phyloP scores from a whole-genome alignment of 345 rosid genomes.

The Turnera subulata region DNA sequence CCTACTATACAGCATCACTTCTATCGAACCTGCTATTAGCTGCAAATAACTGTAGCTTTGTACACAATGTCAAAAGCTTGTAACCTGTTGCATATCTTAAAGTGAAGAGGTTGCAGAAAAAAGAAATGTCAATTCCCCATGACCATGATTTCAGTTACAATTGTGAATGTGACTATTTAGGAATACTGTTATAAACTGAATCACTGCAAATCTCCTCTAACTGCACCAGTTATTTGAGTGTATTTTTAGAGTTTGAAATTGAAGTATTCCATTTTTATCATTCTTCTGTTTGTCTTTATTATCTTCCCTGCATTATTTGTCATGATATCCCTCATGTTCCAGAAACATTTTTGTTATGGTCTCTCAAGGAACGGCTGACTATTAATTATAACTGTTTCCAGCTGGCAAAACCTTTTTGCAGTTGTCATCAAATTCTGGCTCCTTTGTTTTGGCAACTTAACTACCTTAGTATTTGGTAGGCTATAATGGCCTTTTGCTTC shows the following conservation, averaged over 20 bases:
- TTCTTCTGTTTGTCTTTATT: background rate
- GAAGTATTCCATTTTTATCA: no score
- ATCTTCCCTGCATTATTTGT: background rate
- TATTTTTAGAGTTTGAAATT: no score
- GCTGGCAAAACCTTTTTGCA: background rate
- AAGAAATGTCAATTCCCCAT: no score
- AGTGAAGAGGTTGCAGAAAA: no score
- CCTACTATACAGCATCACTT: background rate
- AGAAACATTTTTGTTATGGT: background rate
- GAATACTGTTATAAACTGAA: no score
- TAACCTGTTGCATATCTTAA: no score
- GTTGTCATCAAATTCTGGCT: background rate
- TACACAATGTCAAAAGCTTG: no score
- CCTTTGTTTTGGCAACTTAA: background rate
- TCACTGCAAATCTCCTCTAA: no score
- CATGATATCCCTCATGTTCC: background rate
- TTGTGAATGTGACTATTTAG: no score
- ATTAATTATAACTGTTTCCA: background rate
- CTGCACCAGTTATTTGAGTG: no score
- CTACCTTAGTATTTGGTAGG: background rate
- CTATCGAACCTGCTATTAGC: background rate
- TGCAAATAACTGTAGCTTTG: no score
- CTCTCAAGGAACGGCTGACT: background rate
- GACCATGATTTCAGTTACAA: no score
- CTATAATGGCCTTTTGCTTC: background rate